Percentiles rank a stretch among this genome's conserved stretches.
Conservation (phyloP, 1,284 basidiomycete species). For the Marasmius sp. region DNA sequence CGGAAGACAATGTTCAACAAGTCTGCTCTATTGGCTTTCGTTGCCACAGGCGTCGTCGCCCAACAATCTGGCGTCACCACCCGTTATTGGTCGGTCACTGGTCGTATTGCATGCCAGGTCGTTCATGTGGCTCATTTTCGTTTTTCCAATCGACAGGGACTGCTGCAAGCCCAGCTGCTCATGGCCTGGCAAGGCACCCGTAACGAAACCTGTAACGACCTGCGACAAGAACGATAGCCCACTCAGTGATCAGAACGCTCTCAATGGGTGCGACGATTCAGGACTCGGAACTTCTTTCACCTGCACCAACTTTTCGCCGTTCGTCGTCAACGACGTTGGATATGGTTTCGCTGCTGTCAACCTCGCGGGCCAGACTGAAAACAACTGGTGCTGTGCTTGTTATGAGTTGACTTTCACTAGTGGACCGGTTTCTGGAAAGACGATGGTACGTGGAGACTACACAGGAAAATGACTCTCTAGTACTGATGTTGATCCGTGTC, state of each 20-base stretch:
- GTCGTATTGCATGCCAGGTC: not conserved
- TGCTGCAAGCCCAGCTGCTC: conserved; percentile 17
- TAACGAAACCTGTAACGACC: conserved; percentile 13
- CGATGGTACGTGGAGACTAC: conserved; percentile 4
- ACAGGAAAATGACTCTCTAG: not conserved
- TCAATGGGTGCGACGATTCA: conserved; percentile 13
- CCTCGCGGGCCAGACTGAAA: conserved; percentile 12
- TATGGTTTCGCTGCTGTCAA: conserved; percentile 18
- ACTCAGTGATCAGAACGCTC: conserved; percentile 12
- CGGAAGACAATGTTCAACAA: not conserved
- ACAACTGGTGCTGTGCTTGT: conserved; percentile 16
- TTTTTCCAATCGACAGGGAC: conserved; percentile 1
- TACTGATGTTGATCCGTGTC: not conserved
- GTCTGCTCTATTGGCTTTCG: not conserved
- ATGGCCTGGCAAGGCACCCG: conserved; percentile 13
- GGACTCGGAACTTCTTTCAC: conserved; percentile 12
- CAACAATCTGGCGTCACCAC: conserved; percentile 12
- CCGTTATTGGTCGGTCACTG: conserved; percentile 10
- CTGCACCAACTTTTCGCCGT: conserved; percentile 16
- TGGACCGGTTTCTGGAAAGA: conserved; percentile 14
- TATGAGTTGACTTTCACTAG: conserved; percentile 17
- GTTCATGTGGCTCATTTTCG: not conserved
- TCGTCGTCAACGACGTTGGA: conserved; percentile 13
- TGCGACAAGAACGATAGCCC: conserved; percentile 11
- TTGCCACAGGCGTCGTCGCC: conserved; percentile 1